phyloP scores from a whole-genome alignment of 805 yeast species.

The Saccharomycopsis capsularis region DNA sequence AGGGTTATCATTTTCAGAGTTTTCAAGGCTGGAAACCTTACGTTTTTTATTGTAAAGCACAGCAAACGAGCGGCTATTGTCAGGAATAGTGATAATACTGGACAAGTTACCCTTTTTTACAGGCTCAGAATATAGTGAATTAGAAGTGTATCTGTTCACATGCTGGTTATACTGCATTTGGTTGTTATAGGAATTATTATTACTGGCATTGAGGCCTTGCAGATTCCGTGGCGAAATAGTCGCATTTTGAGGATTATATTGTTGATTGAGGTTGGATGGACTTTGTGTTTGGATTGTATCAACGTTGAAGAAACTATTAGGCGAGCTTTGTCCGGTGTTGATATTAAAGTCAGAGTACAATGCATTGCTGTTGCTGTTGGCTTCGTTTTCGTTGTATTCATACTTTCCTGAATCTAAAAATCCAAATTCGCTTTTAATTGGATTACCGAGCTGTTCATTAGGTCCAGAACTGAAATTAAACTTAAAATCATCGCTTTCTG shows the following conservation, averaged over 20 bases:
- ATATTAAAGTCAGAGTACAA: neutral
- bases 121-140: slow-evolving; percentile 17
- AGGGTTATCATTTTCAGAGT: slow-evolving; percentile 8
- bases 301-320: neutral
- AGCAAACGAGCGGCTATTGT: slow-evolving; percentile 19
- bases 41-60: slow-evolving; percentile 19
- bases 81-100: slow-evolving; percentile 20
- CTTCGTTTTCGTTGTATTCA: slow-evolving; percentile 6
- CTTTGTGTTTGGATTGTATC: neutral
- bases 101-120: slow-evolving; percentile 21
- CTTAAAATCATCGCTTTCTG: neutral
- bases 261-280: neutral
- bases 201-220: neutral
- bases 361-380: neutral
- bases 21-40: slow-evolving; percentile 13
- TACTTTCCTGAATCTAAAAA: slow-evolving; percentile 8
- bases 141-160: slow-evolving; percentile 18
- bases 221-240: neutral
- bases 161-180: slow-evolving; percentile 14
- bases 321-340: neutral
- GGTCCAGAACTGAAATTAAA: neutral
- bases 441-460: neutral
- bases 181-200: neutral
- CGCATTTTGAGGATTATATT: neutral
- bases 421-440: neutral